phyloP scores from a whole-genome alignment of 1,139 yeast genomes.

The Scheffersomyces cryptocercus region DNA sequence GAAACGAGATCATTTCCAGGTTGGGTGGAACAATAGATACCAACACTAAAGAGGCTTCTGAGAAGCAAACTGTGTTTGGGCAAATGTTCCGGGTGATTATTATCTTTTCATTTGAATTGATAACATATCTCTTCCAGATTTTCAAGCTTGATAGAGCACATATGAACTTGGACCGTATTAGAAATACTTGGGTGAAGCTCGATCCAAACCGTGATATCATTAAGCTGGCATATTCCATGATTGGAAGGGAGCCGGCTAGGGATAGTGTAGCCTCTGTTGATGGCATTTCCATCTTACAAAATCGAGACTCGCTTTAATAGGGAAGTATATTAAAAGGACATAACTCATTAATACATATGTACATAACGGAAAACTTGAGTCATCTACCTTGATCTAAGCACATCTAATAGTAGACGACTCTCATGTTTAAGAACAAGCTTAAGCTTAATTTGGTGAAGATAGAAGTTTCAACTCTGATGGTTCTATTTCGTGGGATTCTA shows the following conservation, averaged over 20 bases:
- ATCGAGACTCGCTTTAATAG: too few species aligned
- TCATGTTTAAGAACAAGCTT: too few species aligned
- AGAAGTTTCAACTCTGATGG: not conserved
- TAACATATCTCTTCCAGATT: slow-evolving; percentile 30
- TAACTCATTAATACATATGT: too few species aligned
- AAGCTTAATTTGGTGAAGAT: too few species aligned
- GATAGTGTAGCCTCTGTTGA: slow-evolving; percentile 11
- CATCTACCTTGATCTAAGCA: too few species aligned
- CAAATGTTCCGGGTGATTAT: slow-evolving; percentile 24
- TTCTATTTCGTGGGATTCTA: slow-evolving; percentile 5
- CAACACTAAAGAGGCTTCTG: not conserved
- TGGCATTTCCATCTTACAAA: not conserved
- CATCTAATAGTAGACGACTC: too few species aligned
- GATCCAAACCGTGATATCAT: slow-evolving; percentile 47
- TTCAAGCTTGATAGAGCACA: slow-evolving; percentile 40
- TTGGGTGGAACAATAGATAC: slow-evolving; percentile 19
- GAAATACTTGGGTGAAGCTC: slow-evolving; percentile 43
- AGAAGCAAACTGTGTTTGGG: slow-evolving; percentile 1
- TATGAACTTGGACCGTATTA: slow-evolving; percentile 47
- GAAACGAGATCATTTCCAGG: slow-evolving; percentile 27
- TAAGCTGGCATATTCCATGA: slow-evolving; percentile 36
- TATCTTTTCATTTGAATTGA: slow-evolving; percentile 33
- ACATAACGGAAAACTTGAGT: too few species aligned
- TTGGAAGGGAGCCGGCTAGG: slow-evolving; percentile 33
- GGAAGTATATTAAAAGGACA: too few species aligned